Percentiles rank a stretch among this genome's conserved stretches.
Conservation (phyloP, 2,329 filamentous ascomycete species). For the Colletotrichum ledebouriae region DNA sequence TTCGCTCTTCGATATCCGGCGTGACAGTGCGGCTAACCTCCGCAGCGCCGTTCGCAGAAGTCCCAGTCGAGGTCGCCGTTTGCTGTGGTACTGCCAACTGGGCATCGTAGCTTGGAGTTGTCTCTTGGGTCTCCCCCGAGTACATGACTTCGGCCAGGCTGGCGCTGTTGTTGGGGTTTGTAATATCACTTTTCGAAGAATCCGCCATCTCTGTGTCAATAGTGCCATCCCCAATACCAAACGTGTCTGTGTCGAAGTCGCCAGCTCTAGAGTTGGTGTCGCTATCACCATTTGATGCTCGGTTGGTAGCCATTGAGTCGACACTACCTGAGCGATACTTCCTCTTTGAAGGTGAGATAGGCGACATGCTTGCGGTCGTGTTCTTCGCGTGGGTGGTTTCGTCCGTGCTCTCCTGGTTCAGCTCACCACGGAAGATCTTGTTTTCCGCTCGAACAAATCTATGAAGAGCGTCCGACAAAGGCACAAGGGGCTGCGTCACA, state of each 20-base stretch:
- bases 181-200: slow-evolving; percentile 30
- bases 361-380: slow-evolving; percentile 34
- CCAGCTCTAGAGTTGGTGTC: slow-evolving; percentile 39
- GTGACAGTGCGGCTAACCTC: slow-evolving; percentile 42
- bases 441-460: slow-evolving; percentile 67
- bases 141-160: slow-evolving; percentile 24
- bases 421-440: slow-evolving; percentile 64
- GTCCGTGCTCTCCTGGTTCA: slow-evolving; percentile 54
- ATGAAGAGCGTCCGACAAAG: slow-evolving; percentile 56
- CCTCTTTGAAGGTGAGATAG: slow-evolving; percentile 58
- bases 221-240: slow-evolving; percentile 47
- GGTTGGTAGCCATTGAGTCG: slow-evolving; percentile 62
- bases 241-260: slow-evolving; percentile 44
- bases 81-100: slow-evolving; percentile 35
- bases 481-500: slow-evolving; percentile 50
- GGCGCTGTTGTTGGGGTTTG: neutral
- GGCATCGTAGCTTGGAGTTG: slow-evolving; percentile 41
- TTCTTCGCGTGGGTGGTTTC: slow-evolving; percentile 30
- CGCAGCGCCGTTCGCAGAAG: slow-evolving; percentile 39
- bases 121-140: slow-evolving; percentile 32
- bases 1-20: slow-evolving; percentile 37
- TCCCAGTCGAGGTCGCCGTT: slow-evolving; percentile 36
- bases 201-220: slow-evolving; percentile 48
- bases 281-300: slow-evolving; percentile 56
- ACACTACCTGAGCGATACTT: slow-evolving; percentile 61